Conservation (phyloP, 2,329 filamentous ascomycete genomes). For the Exophiala lecanii-corni region DNA sequence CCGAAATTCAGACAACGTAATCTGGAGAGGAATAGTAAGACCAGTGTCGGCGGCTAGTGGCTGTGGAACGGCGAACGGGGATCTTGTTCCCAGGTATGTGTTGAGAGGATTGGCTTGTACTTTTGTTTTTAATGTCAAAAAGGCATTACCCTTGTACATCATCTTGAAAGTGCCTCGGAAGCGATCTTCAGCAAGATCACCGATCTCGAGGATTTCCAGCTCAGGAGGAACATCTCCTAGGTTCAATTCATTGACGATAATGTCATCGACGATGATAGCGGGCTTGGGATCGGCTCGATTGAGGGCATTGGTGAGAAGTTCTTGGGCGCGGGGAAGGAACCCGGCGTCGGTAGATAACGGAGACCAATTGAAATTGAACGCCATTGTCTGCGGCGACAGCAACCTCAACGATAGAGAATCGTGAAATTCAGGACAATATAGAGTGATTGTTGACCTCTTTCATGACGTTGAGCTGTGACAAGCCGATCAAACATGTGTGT, state of each 20-base stretch:
- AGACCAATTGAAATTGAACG: constrained; percentile 99
- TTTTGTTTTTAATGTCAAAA: constrained; percentile 87
- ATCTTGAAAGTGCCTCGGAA: constrained; percentile 99
- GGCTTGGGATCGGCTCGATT: constrained; percentile 98
- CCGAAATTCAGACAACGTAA: constrained; percentile 92
- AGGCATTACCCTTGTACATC: constrained; percentile 94
- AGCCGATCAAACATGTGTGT: background rate
- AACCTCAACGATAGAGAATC: too few species aligned
- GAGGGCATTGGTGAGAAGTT: constrained; percentile 87
- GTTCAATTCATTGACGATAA: constrained; percentile 89
- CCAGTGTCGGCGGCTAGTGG: constrained; percentile 82
- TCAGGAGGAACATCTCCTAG: constrained; percentile 91
- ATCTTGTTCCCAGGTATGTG: constrained; percentile 88
- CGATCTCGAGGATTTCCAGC: constrained; percentile 94
- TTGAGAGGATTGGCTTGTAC: constrained; percentile 98
- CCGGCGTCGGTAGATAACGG: constrained; percentile 91
- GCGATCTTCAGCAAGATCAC: constrained; percentile 91
- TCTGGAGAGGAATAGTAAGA: constrained; percentile 94
- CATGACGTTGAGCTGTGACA: background rate
- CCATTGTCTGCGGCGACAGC: constrained; percentile 56
- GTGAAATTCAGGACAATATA: background rate
- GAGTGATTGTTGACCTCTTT: background rate
- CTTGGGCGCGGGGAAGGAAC: constrained; percentile 84
- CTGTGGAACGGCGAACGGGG: constrained; percentile 85
- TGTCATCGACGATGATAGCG: constrained; percentile 98